phyloP scores from a whole-genome alignment of 306 rosid genomes.

The Astragalus glycyphyllos region DNA sequence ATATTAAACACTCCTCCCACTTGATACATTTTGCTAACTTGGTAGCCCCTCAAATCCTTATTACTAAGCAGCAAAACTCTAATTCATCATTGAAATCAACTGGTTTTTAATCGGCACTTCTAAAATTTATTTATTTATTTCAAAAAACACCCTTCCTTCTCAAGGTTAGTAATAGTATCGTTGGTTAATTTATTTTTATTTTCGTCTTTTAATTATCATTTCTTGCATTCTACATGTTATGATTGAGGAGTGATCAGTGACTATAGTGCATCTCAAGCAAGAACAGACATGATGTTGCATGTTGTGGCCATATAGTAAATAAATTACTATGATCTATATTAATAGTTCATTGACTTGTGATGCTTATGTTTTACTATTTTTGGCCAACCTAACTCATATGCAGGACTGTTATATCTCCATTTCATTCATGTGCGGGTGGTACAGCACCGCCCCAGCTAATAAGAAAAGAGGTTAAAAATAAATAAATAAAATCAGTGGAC shows the following conservation, averaged over 20 bases:
- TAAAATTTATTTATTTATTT: too few relatives aligned
- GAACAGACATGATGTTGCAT: constrained; percentile 54
- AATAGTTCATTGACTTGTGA: constrained; percentile 37
- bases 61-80: too few relatives aligned
- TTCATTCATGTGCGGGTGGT: constrained; percentile 37
- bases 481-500: not conserved
- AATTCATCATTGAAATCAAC: too few relatives aligned
- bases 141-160: too few relatives aligned
- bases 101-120: too few relatives aligned
- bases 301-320: constrained; percentile 38
- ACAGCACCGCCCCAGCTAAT: constrained; percentile 13
- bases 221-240: constrained; percentile 16
- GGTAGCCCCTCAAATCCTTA: too few relatives aligned
- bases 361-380: constrained; percentile 40
- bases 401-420: constrained; percentile 12
- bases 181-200: not conserved
- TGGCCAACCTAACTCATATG: constrained; percentile 45
- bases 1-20: too few relatives aligned
- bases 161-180: too few relatives aligned
- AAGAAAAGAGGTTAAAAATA: not conserved
- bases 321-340: constrained; percentile 15
- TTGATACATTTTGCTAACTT: too few relatives aligned
- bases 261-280: constrained; percentile 47
- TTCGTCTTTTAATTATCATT: not conserved
- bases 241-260: constrained; percentile 32